phyloP scores from a whole-genome alignment of 257 asterid genomes.

The Cordia subcordata region DNA sequence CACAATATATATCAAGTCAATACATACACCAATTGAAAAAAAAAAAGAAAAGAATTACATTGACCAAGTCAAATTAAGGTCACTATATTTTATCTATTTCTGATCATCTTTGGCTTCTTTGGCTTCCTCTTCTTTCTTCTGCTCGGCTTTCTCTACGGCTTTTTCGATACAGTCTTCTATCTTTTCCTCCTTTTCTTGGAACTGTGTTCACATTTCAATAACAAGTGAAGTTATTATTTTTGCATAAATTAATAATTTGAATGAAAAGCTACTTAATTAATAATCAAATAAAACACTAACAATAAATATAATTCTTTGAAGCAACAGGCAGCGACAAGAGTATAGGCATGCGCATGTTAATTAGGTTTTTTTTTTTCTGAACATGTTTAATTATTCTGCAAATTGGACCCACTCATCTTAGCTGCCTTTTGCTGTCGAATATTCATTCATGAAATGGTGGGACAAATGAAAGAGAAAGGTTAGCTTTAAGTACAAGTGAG shows the following conservation, averaged over 20 bases:
- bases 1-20: too few species aligned
- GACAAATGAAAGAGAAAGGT: not conserved
- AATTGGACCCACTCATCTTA: not conserved
- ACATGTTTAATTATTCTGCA: not conserved
- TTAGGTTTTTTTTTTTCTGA: not conserved
- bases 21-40: too few species aligned
- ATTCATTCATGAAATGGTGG: not conserved
- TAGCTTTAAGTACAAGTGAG: not conserved
- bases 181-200: conserved; percentile 41
- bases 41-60: too few species aligned
- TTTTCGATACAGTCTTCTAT: conserved; percentile 26
- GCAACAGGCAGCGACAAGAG: not conserved
- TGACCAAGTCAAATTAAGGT: not conserved
- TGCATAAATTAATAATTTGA: not conserved
- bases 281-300: too few species aligned
- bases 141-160: conserved; percentile 11
- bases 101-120: conserved; percentile 9
- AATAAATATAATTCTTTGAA: not conserved
- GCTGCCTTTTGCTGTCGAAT: not conserved
- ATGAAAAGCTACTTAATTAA: too few species aligned
- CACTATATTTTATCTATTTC: not conserved
- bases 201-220: conserved; percentile 20
- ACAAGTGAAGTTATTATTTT: too few species aligned
- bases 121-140: conserved; percentile 7
- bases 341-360: not conserved